Conservation (phyloP, 345 rosid genomes). For the Garcia nutans region DNA sequence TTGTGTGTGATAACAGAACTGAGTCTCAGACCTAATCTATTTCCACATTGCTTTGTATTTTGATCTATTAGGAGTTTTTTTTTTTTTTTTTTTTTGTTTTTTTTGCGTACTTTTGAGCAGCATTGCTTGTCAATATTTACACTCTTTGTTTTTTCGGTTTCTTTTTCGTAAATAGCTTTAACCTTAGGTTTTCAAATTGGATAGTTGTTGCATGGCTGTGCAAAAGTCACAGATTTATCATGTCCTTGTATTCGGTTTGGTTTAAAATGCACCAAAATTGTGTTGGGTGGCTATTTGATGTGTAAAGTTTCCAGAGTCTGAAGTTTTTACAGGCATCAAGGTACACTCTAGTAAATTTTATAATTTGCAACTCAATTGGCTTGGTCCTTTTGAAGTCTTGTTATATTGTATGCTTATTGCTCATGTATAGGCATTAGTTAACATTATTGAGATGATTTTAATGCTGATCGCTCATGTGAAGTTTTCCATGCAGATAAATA, state of each 20-base stretch:
- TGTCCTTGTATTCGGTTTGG: background rate
- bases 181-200: background rate
- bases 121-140: background rate
- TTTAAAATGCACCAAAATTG: background rate
- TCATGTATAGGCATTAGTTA: background rate
- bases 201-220: background rate
- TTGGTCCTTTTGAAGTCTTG: background rate
- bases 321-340: background rate
- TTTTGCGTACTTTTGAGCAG: background rate
- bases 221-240: background rate
- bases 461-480: no score
- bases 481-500: slow-evolving; percentile 52
- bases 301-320: background rate
- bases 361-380: background rate
- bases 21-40: background rate
- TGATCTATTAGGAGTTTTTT: background rate
- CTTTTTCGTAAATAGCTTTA: background rate
- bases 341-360: background rate
- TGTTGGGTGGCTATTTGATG: background rate
- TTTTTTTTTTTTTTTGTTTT: no score
- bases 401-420: background rate
- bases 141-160: background rate
- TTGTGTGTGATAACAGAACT: background rate
- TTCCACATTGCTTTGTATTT: background rate
- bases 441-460: background rate